Evolutionary conservation across 306 rosid species (phyloP), one percentile per base, ranked within the genome.

Genomic region (Cucumis sativus): DNA sequence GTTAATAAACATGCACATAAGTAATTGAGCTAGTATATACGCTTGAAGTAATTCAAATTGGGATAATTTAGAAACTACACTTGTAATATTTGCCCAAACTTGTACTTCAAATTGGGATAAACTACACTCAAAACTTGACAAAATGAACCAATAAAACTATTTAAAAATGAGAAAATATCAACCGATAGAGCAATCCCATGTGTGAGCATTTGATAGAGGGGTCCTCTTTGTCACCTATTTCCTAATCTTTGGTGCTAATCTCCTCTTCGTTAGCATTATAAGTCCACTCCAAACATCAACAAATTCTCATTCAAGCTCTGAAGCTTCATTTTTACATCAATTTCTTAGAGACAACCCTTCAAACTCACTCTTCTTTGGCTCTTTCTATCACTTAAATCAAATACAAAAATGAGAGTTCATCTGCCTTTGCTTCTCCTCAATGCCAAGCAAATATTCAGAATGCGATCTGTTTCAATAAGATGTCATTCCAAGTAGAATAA

Each of bases 371-470:
- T n/a, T n/a, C n/a, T n/a, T 30, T 30, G 33, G 1, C 15, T 33
- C 17, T 9, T 57, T 57, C 55, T 5, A 30, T 57, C 63, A n/a
- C 35, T 16, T 8, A 35, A 33, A 8, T 58, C 8, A 23, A 37
- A 13, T 56, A 18, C n/a, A 40, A 10, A 55, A 66, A 52, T 74
- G 78, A 66, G 78, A 52, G 2, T 57, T 37, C 55, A 67, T 18
- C 63, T 75, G 78, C 78, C 78, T 56, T 30, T 20, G 25, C 39
- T 57, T 39, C 64, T 74, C 23, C 66, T 52, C 8, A 72, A 72
- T 21, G 40, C 68, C 54, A 75, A 58, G 39, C 68, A 75, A 58
- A 30, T 75, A 40, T 30, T 75, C 54, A 37, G 8, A 28, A 51
- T 73, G 77, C 62, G 28, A 21, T 49, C 77, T 49, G 11, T 73